Evolutionary conservation across 768 basidiomycete genomes (phyloP).

Genomic region (Calocybe gangraenosa): DNA sequence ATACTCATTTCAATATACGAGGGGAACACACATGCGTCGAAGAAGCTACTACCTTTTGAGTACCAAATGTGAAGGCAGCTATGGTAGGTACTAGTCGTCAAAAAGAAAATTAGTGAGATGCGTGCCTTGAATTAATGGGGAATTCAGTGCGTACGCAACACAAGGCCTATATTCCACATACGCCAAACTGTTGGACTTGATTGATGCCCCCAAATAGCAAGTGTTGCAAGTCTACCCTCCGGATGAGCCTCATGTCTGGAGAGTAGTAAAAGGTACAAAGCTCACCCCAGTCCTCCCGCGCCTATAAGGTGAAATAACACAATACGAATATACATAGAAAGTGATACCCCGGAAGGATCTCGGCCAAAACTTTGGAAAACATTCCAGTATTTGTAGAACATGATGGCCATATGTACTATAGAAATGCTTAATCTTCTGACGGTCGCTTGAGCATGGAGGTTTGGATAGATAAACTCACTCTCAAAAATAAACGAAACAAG

Average conservation of each 20-base stretch:
- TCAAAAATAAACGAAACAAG: not conserved
- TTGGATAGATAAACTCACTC: too few species aligned
- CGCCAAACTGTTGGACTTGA: not conserved
- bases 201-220: not conserved
- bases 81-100: not conserved
- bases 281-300: not conserved
- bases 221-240: not conserved
- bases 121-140: too few species aligned
- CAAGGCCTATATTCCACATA: not conserved
- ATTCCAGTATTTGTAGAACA: conserved; percentile 2
- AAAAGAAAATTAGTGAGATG: too few species aligned
- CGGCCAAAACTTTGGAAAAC: not conserved
- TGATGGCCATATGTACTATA: conserved; percentile 1
- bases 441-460: too few species aligned
- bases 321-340: conserved; percentile 1
- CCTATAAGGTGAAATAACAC: not conserved
- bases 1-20: not conserved
- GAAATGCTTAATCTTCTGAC: too few species aligned
- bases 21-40: not conserved
- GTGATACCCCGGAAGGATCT: not conserved
- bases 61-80: conserved; percentile 1
- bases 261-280: not conserved
- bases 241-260: not conserved
- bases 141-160: not conserved
- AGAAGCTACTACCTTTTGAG: not conserved